phyloP scores from a whole-genome alignment of 805 yeast species.

The Candida succiphila region DNA sequence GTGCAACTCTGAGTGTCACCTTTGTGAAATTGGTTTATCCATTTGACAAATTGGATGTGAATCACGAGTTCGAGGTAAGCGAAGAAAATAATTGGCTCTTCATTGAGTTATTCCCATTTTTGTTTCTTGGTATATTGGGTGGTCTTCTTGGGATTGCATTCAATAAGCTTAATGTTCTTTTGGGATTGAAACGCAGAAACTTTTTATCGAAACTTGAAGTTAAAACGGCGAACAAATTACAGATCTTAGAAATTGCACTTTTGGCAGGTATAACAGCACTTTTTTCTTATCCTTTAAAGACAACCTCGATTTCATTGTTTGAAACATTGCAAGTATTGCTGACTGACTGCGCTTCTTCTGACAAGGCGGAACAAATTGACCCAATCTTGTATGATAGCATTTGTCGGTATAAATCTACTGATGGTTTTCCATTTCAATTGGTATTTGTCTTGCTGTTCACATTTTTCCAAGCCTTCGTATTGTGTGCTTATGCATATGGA shows the following conservation, averaged over 20 bases:
- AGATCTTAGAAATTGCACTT: constrained; percentile 36
- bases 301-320: constrained; percentile 45
- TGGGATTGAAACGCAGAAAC: constrained; percentile 25
- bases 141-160: constrained; percentile 55
- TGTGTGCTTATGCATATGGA: constrained; percentile 66
- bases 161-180: constrained; percentile 34
- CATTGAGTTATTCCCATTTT: constrained; percentile 63
- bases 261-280: constrained; percentile 43
- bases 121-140: constrained; percentile 60
- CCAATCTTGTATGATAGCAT: background rate
- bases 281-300: constrained; percentile 43
- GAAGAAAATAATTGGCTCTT: constrained; percentile 65
- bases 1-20: constrained; percentile 65
- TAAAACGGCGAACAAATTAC: constrained; percentile 7
- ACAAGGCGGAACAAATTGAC: background rate
- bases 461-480: constrained; percentile 39
- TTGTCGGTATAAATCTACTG: background rate
- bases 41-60: constrained; percentile 30
- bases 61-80: constrained; percentile 47
- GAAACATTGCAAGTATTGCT: constrained; percentile 52
- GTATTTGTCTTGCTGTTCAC: constrained; percentile 25
- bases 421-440: constrained; percentile 26
- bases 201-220: constrained; percentile 14
- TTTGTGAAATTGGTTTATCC: constrained; percentile 44
- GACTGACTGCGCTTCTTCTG: constrained; percentile 43